Evolutionary conservation across 768 basidiomycete species (phyloP).

Genomic region (Termitomyces sp.): DNA sequence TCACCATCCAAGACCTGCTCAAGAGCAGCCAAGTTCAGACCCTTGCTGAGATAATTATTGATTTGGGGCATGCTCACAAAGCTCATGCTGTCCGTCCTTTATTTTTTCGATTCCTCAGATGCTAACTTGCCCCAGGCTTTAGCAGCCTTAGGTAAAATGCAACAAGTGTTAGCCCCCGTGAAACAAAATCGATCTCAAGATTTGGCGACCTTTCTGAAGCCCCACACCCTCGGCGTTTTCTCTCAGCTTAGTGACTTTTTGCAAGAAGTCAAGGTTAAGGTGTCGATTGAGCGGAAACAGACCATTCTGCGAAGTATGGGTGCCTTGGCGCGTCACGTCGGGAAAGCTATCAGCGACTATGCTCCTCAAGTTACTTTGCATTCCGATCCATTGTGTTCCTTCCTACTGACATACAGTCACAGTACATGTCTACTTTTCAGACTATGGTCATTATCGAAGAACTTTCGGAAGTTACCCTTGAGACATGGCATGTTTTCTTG

Average conservation of each 20-base stretch:
- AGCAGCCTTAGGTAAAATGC: conserved; percentile 32
- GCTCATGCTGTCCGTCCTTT: conserved; percentile 38
- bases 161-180: conserved; percentile 38
- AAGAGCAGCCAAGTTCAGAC: conserved; percentile 65
- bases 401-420: conserved; percentile 4
- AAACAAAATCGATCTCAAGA: conserved; percentile 26
- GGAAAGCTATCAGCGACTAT: conserved; percentile 64
- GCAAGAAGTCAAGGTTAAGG: conserved; percentile 80
- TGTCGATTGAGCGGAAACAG: conserved; percentile 59
- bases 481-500: conserved; percentile 78
- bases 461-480: conserved; percentile 72
- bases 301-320: conserved; percentile 80
- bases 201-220: conserved; percentile 60
- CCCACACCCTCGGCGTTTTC: conserved; percentile 80
- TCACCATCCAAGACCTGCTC: conserved; percentile 49
- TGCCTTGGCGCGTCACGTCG: conserved; percentile 63
- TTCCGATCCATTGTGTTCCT: neutral
- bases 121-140: conserved; percentile 23
- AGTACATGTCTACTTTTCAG: conserved; percentile 97
- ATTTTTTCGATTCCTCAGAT: neutral
- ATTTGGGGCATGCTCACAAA: conserved; percentile 66
- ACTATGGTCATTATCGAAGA: conserved; percentile 75
- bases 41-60: conserved; percentile 70
- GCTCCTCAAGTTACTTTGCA: conserved; percentile 72
- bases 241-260: conserved; percentile 81